Evolutionary conservation across 805 yeast genomes (phyloP).

Genomic region (Maudiozyma serrabonitensis): DNA sequence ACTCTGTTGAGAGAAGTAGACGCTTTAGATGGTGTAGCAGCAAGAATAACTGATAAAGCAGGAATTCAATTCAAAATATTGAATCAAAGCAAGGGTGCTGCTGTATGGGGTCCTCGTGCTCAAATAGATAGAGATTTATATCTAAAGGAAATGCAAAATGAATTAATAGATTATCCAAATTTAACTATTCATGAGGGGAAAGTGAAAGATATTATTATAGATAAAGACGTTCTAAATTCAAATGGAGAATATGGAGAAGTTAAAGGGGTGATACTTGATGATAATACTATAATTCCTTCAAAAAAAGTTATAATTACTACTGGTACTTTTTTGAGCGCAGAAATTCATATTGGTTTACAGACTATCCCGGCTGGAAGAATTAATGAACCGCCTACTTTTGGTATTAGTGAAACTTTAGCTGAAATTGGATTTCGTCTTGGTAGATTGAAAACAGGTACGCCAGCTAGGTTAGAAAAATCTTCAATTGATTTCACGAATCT

Average conservation of each 20-base stretch:
- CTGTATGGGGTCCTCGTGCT: constrained; percentile 97
- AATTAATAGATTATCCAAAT: constrained; percentile 44
- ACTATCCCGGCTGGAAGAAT: constrained; percentile 85
- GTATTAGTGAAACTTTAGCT: constrained; percentile 67
- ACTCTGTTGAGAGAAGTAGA: constrained; percentile 86
- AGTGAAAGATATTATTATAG: constrained; percentile 77
- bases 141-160: constrained; percentile 66
- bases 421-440: constrained; percentile 79
- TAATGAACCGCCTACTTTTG: constrained; percentile 87
- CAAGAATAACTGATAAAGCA: constrained; percentile 79
- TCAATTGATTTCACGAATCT: constrained; percentile 62
- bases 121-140: constrained; percentile 86
- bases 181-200: constrained; percentile 53
- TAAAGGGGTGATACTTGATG: constrained; percentile 62
- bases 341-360: constrained; percentile 80
- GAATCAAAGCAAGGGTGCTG: constrained; percentile 79
- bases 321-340: constrained; percentile 92
- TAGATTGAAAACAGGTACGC: constrained; percentile 93
- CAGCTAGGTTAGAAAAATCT: constrained; percentile 70
- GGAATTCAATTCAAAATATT: constrained; percentile 87
- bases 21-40: constrained; percentile 89
- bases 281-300: constrained; percentile 52
- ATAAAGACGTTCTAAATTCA: constrained; percentile 13
- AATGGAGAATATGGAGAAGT: constrained; percentile 23
- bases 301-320: constrained; percentile 79